Base-by-base conservation (phyloP, 768 basidiomycete genomes). In the Daedaleopsis nitida region DNA sequence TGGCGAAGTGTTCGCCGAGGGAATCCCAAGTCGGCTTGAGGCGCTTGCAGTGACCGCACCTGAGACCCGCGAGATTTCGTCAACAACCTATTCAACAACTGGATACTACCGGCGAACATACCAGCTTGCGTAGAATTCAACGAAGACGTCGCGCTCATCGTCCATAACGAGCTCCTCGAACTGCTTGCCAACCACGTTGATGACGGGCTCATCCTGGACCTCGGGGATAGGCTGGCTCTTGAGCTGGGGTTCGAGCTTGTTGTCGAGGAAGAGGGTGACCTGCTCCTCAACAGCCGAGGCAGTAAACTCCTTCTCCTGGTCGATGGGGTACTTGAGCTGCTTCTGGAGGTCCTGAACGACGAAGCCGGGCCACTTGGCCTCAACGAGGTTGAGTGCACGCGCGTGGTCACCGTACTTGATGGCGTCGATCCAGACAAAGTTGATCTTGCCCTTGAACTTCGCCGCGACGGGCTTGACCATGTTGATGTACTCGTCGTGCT, bases 401-500 rank as follows among this genome's bases (percentile, higher is more conserved):
- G 89, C 97, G 78, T 99, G 97, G 69, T 98, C 96, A 68, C 85
- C 86, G 68, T 95, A 99, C 74, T 95, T 94, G 78, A 89, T 78
- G 23, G 94, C 95, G 74, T 99, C 97, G 68, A 99, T 98, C 88
- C 89, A 96, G 63, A 98, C 96, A 74, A 98, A 97, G 87, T 97
- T 97, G 73, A 98, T 70, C 77, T 92, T 88, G 68, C 86, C 83
- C 77, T 92, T 94, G 81, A 85, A 86, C 71, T 87, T 85, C 55
- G 86, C 78, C 8, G 97, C 97, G 55, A 96, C 74, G 10, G 93
- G 87, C 67, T 81, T 86, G 66, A 98, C 72, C 43, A 80, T 75
- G 24, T 86, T 86, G 64, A 96, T 83, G 52, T 87, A 74, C 34
- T 80, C 78, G 14, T 91, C 82, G 66, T 84, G 87, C 60, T 81